Base-by-base conservation (phyloP, 2,329 filamentous ascomycete species). In the Aaosphaeria arxii region DNA sequence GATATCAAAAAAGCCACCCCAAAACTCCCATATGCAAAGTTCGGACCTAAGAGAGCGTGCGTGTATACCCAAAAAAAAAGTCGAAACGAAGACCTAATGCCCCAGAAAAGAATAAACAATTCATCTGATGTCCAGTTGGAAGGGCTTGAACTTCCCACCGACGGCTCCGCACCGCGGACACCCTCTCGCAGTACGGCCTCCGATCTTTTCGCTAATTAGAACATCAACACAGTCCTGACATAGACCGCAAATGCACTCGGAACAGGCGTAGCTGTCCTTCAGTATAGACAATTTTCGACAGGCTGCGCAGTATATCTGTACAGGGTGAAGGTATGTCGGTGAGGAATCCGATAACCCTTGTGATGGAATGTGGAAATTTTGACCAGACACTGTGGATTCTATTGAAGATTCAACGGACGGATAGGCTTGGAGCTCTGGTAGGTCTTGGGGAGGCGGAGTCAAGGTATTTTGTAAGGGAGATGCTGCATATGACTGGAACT, bases 231-330 rank as follows among this genome's bases (percentile, higher is more conserved):
- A 97, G 50, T 90, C 84, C 54, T 86, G 84, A 70, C 94, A 97
- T 43, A 97, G 81, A 11, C 91, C 92, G 67, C 90, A 95, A 54
- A 97, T 95, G 69, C 94, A 97, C 70, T 96, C 91, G 1, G 91
- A 96, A 69, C 92, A 97, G 24, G 92, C 92, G 64, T 91, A 96
- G 32, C 89, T 94, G 61, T 92, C 88, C 62, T 85, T 86, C 29
- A 97, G 75, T 7, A 86, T 75, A 44, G 87, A 91, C 13, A 91
- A 77, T 35, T 86, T 83, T 55, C 89, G 85, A 65, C 92, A 97
- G 42, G 87, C 88, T 17, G 91, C 89, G 68, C 92, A 97, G 67
- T 95, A 96, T 39, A 97, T 95, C 66, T 95, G 89, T 3, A 92
- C 87, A 31, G 69, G 62, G 36, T 70, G 69, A 7, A 59, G 58